These are phyloP conservation scores for Myrmaecium sp. DNA, from an alignment of 2,329 filamentous ascomycete genomes.

Conservation along the genomic window DNA sequence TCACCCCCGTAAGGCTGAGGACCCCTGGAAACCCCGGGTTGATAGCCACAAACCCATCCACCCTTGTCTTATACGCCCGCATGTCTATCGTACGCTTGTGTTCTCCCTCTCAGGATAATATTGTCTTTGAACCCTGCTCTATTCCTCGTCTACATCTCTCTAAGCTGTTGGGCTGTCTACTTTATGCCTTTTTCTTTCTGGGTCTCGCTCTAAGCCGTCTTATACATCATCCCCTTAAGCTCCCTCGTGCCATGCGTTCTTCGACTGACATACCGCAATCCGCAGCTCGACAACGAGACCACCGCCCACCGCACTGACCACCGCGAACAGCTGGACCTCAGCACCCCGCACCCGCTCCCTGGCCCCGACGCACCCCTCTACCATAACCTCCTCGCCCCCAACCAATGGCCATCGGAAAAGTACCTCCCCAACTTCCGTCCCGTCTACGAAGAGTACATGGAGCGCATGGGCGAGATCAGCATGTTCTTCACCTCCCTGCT, in stretches of 20 bases:
- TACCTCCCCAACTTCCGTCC: constrained; percentile 50
- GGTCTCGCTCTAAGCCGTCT: no score
- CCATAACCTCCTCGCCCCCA: constrained; percentile 58
- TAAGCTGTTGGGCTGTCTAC: no score
- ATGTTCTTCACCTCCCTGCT: constrained; percentile 63
- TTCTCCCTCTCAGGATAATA: no score
- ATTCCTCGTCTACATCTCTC: constrained; percentile 1
- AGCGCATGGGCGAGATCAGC: constrained; percentile 54
- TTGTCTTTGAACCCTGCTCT: constrained; percentile 1
- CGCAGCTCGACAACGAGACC: constrained; percentile 37
- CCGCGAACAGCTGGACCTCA: constrained; percentile 75
- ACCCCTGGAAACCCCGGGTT: no score
- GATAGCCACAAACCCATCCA: no score
- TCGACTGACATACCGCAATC: constrained; percentile 9
- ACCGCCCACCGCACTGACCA: constrained; percentile 64
- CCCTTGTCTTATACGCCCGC: no score
- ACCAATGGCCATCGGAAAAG: constrained; percentile 56
- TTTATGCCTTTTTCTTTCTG: no score
- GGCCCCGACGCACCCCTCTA: constrained; percentile 47
- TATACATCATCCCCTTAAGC: no score
- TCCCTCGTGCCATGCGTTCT: no score
- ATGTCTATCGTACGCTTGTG: no score
- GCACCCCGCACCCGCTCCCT: constrained; percentile 57
- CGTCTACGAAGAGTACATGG: constrained; percentile 60
- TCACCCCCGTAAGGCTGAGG: no score